Base-by-base conservation (phyloP, 805 yeast genomes). In the Priceomyces fermenticarens region DNA sequence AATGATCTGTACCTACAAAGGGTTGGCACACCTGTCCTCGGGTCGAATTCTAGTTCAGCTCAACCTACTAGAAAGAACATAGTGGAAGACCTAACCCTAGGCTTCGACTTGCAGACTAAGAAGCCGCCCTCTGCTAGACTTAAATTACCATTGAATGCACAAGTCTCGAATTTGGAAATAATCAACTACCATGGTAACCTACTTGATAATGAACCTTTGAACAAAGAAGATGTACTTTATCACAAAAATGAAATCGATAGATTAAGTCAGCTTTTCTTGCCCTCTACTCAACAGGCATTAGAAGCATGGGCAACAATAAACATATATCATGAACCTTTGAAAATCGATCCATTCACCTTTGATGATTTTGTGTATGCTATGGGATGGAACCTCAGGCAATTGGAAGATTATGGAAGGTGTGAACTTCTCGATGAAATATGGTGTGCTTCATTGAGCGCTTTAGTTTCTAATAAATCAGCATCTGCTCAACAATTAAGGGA, bases 231-330 rank as follows among this genome's bases (percentile, higher is more conserved):
- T 11, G 13, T 13, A 6, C 20, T 20, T 12, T 17, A 32, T 16
- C 16, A 36, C 33, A 26, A 15, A 32, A 9, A 17, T 12, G 30
- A 38, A 29, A 35, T 34, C 34, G 30, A 16, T 7, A 29, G 39
- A 10, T 27, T 10, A 31, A 15, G n/a, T 6, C 35, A 41, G 1
- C 25, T 34, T 8, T 33, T 49, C 10, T 36, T 63, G 2, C 29
- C 35, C 3, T 28, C 54, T 5, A 46, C 65, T 3, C 70, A 63
- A 37, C 77, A 75, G 37, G 73, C 83, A 0, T 55, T 88, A 16
- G 90, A 86, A 51, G 58, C 75, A 3, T 88, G 95, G 95, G 67
- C 78, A 1, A 88, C 88, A 52, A 59, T 87, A 23, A 86, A 86
- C 56, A 73, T 85, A 38, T 88, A 81, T 58, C 78, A 80, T 49